Base-by-base conservation (phyloP, 2,329 filamentous ascomycete species). In the Pestalotiopsis sp. region DNA sequence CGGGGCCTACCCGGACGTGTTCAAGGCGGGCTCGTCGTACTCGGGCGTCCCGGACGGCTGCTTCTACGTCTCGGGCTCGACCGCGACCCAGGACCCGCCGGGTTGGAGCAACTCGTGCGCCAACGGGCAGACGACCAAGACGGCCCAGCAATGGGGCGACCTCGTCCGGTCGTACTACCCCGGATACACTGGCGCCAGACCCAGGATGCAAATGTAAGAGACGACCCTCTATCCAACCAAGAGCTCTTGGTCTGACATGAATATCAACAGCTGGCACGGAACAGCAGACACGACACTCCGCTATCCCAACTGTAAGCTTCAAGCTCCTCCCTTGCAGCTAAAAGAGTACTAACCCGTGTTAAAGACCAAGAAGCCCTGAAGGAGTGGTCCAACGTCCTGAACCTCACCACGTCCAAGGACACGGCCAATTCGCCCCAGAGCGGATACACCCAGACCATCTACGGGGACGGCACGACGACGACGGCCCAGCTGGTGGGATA, bases 91-190 rank as follows among this genome's bases (percentile, higher is more conserved):
- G 9, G 77, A 78, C 49, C 76, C 76, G 5, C 76, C 80, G 5
- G 80, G 78, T 60, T 89, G 88, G 87, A 88, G 88, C 79, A 83
- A 81, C 69, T 81, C 82, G 5, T 90, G 88, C 74, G 82, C 87
- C 1, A 78, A 82, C 36, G 88, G 88, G 5, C 79, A 85, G 71
- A 78, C 81, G 68, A 81, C 80, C 36, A 77, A 80, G 66, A 82
- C 81, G 0, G 80, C 80, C 12, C 67, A 75, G 49, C 74, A 79
- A 61, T 85, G 84, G 83, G 80, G 80, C 17, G 77, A 82, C 66
- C 74, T 79, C 31, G 81, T 81, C 1, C 72, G 75, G 64, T 76
- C 79, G 14, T 87, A 86, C 81, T 87, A 87, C 73, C 84, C 86
- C 0, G 82, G 82, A 41, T 90, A 87, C 73, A 81, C 74, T 20